Percentiles rank a stretch among this genome's conserved stretches.
Conservation (phyloP, 1,284 basidiomycete genomes). For the Phlebopus sp. region DNA sequence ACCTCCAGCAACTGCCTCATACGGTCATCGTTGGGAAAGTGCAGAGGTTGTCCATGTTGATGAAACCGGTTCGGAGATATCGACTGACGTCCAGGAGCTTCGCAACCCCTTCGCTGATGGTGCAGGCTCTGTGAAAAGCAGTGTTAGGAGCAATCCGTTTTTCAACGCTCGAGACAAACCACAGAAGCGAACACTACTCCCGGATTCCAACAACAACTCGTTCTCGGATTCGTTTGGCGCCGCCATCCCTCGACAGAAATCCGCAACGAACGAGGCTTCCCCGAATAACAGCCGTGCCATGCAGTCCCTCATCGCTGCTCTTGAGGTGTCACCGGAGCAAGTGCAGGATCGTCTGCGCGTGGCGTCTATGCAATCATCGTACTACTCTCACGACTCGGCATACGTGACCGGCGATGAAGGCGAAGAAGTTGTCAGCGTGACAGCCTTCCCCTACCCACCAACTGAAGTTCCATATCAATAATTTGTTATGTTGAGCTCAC, state of each 20-base stretch:
- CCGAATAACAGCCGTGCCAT: constrained; percentile 49
- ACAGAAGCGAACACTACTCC: constrained; percentile 24
- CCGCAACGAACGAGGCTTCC: constrained; percentile 24
- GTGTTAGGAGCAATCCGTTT: constrained; percentile 60
- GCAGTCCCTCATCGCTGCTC: constrained; percentile 60
- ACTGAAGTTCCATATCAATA: constrained; percentile 11
- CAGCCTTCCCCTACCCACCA: constrained; percentile 31
- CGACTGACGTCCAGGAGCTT: constrained; percentile 15
- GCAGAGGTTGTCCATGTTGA: constrained; percentile 61
- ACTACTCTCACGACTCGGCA: constrained; percentile 22
- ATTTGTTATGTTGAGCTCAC: not conserved
- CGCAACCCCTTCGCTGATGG: constrained; percentile 44
- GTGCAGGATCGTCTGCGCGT: constrained; percentile 45
- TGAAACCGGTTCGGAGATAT: constrained; percentile 26
- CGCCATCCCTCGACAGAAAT: constrained; percentile 25
- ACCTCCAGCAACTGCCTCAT: constrained; percentile 48
- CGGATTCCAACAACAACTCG: constrained; percentile 36
- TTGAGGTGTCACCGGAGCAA: constrained; percentile 45
- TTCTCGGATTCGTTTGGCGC: constrained; percentile 30
- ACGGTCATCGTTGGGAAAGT: constrained; percentile 64
- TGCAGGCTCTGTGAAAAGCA: constrained; percentile 24
- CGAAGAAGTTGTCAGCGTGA: constrained; percentile 26
- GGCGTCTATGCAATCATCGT: constrained; percentile 46
- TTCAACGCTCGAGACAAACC: constrained; percentile 46
- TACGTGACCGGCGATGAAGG: constrained; percentile 20